Evolutionary conservation across 768 basidiomycete genomes (phyloP), one percentile per base, ranked within the genome.

Genomic region (Boletellus ananiceps): DNA sequence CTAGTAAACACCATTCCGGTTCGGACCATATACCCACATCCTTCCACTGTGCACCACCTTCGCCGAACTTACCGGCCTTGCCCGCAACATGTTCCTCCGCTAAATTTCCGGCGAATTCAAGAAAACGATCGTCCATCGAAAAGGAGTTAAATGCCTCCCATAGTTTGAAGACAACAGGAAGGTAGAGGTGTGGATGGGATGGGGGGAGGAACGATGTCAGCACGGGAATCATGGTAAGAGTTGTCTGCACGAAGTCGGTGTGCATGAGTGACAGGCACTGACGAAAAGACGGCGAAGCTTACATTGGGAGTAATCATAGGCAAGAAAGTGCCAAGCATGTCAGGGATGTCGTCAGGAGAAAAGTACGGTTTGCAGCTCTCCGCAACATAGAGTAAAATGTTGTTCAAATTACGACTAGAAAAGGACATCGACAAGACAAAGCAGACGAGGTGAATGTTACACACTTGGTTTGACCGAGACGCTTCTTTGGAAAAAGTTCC

Each of bases 21-120:
- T 90, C 79, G 5, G 80, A 84, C 80, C 92, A 93, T 47, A 98
- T 93, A 12, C 94, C 94, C 32, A 97, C 78, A 56, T 90, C 88
- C 64, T 84, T 86, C 83, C 83, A 86, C 48, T 71, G 68, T 8
- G 82, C 77, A 34, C 77, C 75, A 43, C 77, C 80, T 57, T 67
- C 66, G 8, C 78, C 82, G n/a, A 69, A 74, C 38, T 71, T 72
- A n/a, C 80, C 79, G 34, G 64, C 62, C 18, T 74, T 68, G 16
- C 84, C 84, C 18, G 80, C 84, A 54, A 88, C 77, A 59, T 89
- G 83, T 59, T 87, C 83, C 63, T 87, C 84, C 0, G 86, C 74
- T 19, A 92, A 67, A 25, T 81, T 74, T 33, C 84, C 86, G 44
- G 81, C 79, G 5, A 90, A 61, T 52, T 89, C 84, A 6, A 91